Conservation (phyloP, 2,329 filamentous ascomycete species). For the Chaetomium globosum region DNA sequence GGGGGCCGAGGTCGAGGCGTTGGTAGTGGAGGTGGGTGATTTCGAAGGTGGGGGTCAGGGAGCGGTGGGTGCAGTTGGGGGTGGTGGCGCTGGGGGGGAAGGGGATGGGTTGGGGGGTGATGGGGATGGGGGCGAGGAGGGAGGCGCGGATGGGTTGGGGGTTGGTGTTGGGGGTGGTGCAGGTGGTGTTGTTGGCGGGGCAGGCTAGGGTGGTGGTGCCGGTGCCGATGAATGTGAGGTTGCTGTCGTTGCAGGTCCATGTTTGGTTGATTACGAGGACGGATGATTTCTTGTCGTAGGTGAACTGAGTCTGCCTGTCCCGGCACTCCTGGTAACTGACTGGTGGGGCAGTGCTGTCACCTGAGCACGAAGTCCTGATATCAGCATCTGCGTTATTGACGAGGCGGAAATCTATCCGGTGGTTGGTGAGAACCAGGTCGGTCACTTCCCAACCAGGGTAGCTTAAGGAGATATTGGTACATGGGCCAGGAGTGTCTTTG, state of each 20-base stretch:
- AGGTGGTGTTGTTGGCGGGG: neutral
- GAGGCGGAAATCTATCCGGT: neutral
- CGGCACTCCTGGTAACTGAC: neutral
- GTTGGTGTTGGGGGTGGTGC: neutral
- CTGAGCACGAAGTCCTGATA: neutral
- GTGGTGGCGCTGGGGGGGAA: neutral
- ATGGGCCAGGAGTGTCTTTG: neutral
- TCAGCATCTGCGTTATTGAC: neutral
- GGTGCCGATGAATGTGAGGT: neutral
- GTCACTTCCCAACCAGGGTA: neutral
- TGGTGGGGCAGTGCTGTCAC: neutral
- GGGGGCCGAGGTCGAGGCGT: neutral
- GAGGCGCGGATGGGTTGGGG: neutral
- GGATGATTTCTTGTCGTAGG: neutral
- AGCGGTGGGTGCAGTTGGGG: neutral
- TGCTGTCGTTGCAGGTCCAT: neutral
- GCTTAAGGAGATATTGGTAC: neutral
- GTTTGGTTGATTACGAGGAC: neutral
- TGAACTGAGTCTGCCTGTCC: neutral
- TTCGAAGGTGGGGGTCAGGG: neutral
- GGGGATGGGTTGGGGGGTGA: neutral
- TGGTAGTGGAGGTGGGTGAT: neutral
- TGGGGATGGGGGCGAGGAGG: neutral
- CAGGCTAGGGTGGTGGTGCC: neutral
- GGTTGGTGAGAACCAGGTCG: neutral